Evolutionary conservation across 768 basidiomycete species (phyloP).

Genomic region (Hygrocybe punicea): DNA sequence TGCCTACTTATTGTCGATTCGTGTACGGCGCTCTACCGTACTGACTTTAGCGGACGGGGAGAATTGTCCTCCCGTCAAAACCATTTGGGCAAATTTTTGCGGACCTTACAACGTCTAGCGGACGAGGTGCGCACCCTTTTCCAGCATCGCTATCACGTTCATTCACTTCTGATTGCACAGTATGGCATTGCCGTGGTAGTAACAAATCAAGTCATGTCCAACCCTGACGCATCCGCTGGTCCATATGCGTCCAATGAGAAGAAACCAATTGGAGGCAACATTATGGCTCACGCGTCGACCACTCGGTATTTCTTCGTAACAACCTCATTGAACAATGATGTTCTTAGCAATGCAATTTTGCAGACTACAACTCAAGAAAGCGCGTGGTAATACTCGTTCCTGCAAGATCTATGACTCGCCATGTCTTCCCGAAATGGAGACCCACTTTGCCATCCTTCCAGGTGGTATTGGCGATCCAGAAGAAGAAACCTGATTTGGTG

Average conservation of each 20-base stretch:
- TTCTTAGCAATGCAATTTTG: not conserved
- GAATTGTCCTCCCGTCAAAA: constrained; percentile 94
- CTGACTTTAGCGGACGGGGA: constrained; percentile 92
- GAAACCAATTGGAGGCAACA: constrained; percentile 99
- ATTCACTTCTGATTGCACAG: constrained; percentile 38
- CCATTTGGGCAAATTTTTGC: constrained; percentile 92
- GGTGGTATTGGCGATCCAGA: constrained; percentile 94
- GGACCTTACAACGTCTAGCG: constrained; percentile 88
- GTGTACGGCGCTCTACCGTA: constrained; percentile 90
- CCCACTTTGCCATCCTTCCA: constrained; percentile 87
- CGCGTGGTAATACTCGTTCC: constrained; percentile 83
- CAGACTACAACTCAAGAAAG: constrained; percentile 89
- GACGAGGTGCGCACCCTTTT: constrained; percentile 71
- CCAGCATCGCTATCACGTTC: constrained; percentile 15
- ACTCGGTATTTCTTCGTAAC: constrained; percentile 60
- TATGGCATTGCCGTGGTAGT: constrained; percentile 97
- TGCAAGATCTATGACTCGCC: constrained; percentile 99
- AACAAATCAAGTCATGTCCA: constrained; percentile 99
- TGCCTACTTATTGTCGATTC: constrained; percentile 96
- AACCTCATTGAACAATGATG: not conserved
- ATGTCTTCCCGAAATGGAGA: constrained; percentile 94
- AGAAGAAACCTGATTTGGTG: constrained; percentile 58
- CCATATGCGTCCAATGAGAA: constrained; percentile 89
- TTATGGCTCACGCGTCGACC: constrained; percentile 98
- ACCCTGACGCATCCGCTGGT: constrained; percentile 88